Evolutionary conservation across 129 eudicot genomes (phyloP).

Genomic region (Scalesia atractyloides): DNA sequence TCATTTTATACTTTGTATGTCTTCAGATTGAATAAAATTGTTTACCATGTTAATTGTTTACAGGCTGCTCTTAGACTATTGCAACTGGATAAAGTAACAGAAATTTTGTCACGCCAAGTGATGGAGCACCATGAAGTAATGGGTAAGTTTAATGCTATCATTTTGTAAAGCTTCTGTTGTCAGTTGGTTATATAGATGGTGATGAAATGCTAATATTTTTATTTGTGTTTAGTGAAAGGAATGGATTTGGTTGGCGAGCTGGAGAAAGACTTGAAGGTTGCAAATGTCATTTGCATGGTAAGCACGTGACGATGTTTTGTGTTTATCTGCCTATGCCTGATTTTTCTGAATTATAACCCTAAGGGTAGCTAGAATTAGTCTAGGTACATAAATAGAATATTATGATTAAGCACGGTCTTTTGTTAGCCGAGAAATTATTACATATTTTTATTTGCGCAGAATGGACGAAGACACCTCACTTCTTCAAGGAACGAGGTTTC

Average conservation of each 20-base stretch:
- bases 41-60: slow-evolving; percentile 36
- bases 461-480: slow-evolving; percentile 92
- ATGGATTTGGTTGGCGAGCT: slow-evolving; percentile 94
- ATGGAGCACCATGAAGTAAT: slow-evolving; percentile 98
- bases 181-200: slow-evolving; percentile 15
- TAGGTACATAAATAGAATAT: slow-evolving; percentile 15
- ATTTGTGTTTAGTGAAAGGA: slow-evolving; percentile 68
- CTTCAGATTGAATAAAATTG: slow-evolving; percentile 30
- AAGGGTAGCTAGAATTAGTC: slow-evolving; percentile 25
- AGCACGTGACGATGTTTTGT: slow-evolving; percentile 44
- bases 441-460: slow-evolving; percentile 55
- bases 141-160: slow-evolving; percentile 54
- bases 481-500: slow-evolving; percentile 98
- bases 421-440: slow-evolving; percentile 19
- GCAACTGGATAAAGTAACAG: slow-evolving; percentile 89
- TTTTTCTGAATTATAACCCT: slow-evolving; percentile 18
- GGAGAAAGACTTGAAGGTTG: slow-evolving; percentile 96
- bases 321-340: slow-evolving; percentile 4
- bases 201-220: slow-evolving; percentile 24
- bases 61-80: slow-evolving; percentile 92
- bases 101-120: slow-evolving; percentile 83
- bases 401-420: slow-evolving; percentile 9
- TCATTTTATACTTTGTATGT: slow-evolving; percentile 16
- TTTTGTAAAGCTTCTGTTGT: slow-evolving; percentile 19
- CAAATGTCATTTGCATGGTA: slow-evolving; percentile 99